Evolutionary conservation across 805 yeast genomes (phyloP).

Genomic region (Candida vartiovaarae): DNA sequence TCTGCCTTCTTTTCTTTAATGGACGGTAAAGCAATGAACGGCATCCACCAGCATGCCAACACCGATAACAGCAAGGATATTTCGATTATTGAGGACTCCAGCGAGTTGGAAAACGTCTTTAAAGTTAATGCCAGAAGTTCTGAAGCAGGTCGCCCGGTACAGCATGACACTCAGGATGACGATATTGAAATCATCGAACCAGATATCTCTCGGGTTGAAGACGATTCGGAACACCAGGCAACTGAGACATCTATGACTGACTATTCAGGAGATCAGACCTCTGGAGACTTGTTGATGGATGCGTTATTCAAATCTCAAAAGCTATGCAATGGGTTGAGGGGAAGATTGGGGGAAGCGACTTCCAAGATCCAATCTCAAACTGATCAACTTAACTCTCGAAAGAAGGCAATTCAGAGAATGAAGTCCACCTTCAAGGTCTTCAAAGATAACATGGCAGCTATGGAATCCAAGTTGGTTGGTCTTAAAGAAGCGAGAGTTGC

Average conservation of each 20-base stretch:
- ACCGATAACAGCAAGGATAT: background rate
- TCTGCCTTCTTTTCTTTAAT: background rate
- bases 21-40: background rate
- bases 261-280: slow-evolving; percentile 9
- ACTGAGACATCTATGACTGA: background rate
- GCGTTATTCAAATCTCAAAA: slow-evolving; percentile 34
- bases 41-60: background rate
- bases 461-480: slow-evolving; percentile 19
- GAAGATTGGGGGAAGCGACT: slow-evolving; percentile 25
- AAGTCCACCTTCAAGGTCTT: slow-evolving; percentile 19
- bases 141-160: background rate
- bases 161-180: slow-evolving; percentile 10
- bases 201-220: slow-evolving; percentile 13
- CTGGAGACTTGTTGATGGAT: slow-evolving; percentile 31
- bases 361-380: slow-evolving; percentile 23
- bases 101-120: background rate
- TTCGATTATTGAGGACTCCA: background rate
- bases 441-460: slow-evolving; percentile 14
- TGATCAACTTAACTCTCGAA: slow-evolving; percentile 17
- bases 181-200: slow-evolving; percentile 37
- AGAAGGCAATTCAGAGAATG: slow-evolving; percentile 19
- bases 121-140: background rate
- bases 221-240: background rate
- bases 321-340: slow-evolving; percentile 27
- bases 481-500: slow-evolving; percentile 20